These are phyloP conservation scores for Verticillium dahliae DNA, from an alignment of 2,329 filamentous ascomycete genomes.

Conservation along the genomic window DNA sequence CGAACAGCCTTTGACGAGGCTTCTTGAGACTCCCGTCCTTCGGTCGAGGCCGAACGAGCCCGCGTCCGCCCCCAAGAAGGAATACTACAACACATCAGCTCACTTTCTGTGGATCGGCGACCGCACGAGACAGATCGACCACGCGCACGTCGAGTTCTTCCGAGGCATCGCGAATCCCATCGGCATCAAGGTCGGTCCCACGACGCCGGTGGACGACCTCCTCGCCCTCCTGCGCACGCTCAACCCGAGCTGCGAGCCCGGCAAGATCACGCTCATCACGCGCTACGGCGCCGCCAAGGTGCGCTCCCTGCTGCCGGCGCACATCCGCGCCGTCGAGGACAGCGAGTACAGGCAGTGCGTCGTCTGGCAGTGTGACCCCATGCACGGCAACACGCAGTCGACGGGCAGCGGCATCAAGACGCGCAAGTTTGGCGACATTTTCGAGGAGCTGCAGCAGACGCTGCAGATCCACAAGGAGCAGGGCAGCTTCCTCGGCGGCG, in stretches of 20 bases:
- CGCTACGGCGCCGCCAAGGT: conserved; percentile 83
- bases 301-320: conserved; percentile 64
- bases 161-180: conserved; percentile 93
- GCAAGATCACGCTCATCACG: conserved; percentile 94
- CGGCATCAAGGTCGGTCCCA: conserved; percentile 91
- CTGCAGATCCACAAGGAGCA: conserved; percentile 78
- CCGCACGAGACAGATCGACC: conserved; percentile 86
- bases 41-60: conserved; percentile 30
- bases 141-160: conserved; percentile 96
- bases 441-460: conserved; percentile 78
- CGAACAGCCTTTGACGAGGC: conserved; percentile 78
- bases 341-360: conserved; percentile 63
- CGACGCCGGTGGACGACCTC: conserved; percentile 70
- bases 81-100: conserved; percentile 89
- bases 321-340: conserved; percentile 82
- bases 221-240: conserved; percentile 74
- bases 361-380: conserved; percentile 98
- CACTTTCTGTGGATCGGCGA: conserved; percentile 99
- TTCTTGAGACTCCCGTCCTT: conserved; percentile 57
- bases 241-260: conserved; percentile 74
- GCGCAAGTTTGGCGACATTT: conserved; percentile 81
- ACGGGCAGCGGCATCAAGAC: conserved; percentile 83
- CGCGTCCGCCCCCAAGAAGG: conserved; percentile 34
- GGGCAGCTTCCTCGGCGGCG: conserved; percentile 82
- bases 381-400: conserved; percentile 78